Conservation (phyloP, 208 protist species). For the Trypanosoma melophagium region DNA sequence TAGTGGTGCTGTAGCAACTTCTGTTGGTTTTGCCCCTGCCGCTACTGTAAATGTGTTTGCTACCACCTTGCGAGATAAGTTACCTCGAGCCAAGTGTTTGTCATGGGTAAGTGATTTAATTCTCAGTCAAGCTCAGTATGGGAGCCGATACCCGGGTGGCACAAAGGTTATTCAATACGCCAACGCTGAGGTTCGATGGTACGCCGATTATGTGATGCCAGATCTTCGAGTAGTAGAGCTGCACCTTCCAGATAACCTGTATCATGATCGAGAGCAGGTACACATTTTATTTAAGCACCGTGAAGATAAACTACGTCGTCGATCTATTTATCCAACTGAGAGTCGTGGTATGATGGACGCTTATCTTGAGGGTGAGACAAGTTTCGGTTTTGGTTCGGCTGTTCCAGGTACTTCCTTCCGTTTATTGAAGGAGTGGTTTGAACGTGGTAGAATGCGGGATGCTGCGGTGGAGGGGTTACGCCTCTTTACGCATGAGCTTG, state of each 20-base stretch:
- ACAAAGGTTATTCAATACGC: conserved; percentile 70
- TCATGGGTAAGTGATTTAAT: conserved; percentile 78
- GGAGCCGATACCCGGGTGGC: conserved; percentile 73
- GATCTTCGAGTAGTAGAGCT: conserved; percentile 79
- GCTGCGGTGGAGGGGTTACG: conserved; percentile 63
- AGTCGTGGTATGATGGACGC: neutral
- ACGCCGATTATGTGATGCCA: conserved; percentile 74
- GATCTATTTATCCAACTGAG: conserved; percentile 41
- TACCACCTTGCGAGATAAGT: conserved; percentile 10
- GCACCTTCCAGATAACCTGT: conserved; percentile 43
- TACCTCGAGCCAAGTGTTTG: conserved; percentile 35
- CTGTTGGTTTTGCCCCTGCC: neutral
- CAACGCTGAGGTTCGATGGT: conserved; percentile 68
- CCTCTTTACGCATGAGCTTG: conserved; percentile 66
- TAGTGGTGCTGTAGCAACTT: neutral
- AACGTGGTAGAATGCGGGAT: conserved; percentile 67
- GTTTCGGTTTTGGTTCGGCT: neutral
- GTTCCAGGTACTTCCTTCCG: conserved; percentile 1
- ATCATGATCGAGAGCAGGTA: conserved; percentile 44
- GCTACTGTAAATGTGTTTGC: conserved; percentile 16
- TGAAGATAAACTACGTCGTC: conserved; percentile 72
- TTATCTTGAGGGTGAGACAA: neutral
- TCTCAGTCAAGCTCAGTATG: conserved; percentile 74
- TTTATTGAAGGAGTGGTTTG: conserved; percentile 74
- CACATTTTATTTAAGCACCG: conserved; percentile 84